Conservation (phyloP, 306 rosid genomes). For the Trifolium fragiferum region DNA sequence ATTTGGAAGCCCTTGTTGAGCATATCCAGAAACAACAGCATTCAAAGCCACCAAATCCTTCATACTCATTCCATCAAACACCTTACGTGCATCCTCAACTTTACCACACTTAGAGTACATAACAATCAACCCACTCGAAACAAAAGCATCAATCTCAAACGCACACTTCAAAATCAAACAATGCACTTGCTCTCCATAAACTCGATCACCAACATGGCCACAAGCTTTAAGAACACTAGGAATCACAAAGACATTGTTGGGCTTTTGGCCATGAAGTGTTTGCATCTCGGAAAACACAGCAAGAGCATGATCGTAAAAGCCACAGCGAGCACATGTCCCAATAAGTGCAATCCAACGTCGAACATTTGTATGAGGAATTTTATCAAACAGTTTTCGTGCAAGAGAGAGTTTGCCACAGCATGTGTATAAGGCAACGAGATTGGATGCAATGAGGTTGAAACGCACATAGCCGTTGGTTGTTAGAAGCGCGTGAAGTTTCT, state of each 20-base stretch:
- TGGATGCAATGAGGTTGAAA: slow-evolving; percentile 61
- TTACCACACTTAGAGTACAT: slow-evolving; percentile 73
- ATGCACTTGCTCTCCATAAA: slow-evolving; percentile 64
- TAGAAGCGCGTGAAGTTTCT: slow-evolving; percentile 77
- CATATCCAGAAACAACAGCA: slow-evolving; percentile 78
- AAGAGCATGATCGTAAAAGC: slow-evolving; percentile 60
- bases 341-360: slow-evolving; percentile 73
- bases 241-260: slow-evolving; percentile 53
- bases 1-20: slow-evolving; percentile 59
- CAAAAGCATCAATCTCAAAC: slow-evolving; percentile 66
- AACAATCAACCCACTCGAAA: slow-evolving; percentile 66
- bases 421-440: slow-evolving; percentile 58
- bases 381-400: slow-evolving; percentile 74
- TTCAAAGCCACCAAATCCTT: slow-evolving; percentile 83
- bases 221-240: slow-evolving; percentile 92
- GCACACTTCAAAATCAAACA: slow-evolving; percentile 58
- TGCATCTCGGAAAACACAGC: slow-evolving; percentile 63
- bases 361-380: slow-evolving; percentile 67
- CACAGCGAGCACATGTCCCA: slow-evolving; percentile 68
- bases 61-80: slow-evolving; percentile 62
- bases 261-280: slow-evolving; percentile 42
- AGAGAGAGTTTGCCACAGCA: slow-evolving; percentile 56
- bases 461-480: slow-evolving; percentile 58
- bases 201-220: slow-evolving; percentile 57
- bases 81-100: slow-evolving; percentile 57